Percentiles rank a stretch among this genome's conserved stretches.
Evolutionary conservation across 208 protist species (phyloP).

Genomic region (Borovskyia barvae): DNA sequence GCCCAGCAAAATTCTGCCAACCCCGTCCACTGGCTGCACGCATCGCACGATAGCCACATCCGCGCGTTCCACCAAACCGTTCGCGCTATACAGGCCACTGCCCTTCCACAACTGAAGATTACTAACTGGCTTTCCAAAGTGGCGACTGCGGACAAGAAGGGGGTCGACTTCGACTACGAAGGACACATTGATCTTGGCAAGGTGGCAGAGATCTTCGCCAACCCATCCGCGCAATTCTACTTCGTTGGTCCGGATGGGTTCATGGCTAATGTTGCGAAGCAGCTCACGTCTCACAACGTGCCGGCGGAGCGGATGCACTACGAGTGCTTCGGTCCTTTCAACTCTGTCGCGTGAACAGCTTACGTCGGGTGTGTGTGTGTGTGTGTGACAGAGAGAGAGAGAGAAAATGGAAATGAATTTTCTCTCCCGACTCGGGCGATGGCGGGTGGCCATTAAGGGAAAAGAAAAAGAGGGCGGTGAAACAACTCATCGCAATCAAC

Average conservation of each 20-base stretch:
- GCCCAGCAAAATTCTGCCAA: conserved; percentile 15
- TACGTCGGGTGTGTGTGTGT: too few species aligned
- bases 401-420: too few species aligned
- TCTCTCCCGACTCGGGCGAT: too few species aligned
- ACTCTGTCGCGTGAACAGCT: too few species aligned
- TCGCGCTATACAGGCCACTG: conserved; percentile 6
- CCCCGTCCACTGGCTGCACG: conserved; percentile 36
- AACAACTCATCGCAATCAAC: too few species aligned
- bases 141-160: conserved; percentile 16
- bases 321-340: conserved; percentile 45
- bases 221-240: conserved; percentile 23
- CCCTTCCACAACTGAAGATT: conserved; percentile 26
- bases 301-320: conserved; percentile 21
- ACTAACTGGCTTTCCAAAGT: conserved; percentile 28
- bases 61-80: conserved; percentile 28
- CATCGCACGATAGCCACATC: conserved; percentile 20
- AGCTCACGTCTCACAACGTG: conserved; percentile 18
- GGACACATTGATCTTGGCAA: conserved; percentile 29
- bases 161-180: conserved; percentile 30
- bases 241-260: conserved; percentile 33
- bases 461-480: too few species aligned
- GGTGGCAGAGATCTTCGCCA: conserved; percentile 17
- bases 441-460: too few species aligned
- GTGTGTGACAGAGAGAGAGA: too few species aligned
- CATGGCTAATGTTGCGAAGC: conserved; percentile 19